Conservation (phyloP, 805 yeast species). For the Metschnikowia matae region DNA sequence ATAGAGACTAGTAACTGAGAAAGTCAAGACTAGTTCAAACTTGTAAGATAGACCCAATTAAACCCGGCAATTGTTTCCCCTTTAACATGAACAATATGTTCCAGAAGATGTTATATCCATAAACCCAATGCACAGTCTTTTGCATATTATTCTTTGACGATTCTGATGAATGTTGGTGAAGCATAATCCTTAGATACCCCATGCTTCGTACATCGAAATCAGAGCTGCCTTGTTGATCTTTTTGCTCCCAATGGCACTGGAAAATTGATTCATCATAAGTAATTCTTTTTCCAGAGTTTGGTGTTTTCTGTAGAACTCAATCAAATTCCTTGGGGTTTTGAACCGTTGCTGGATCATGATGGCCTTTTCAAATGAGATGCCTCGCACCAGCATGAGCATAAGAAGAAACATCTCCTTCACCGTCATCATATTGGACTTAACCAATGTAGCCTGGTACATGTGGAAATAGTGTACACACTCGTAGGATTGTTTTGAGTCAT, state of each 20-base stretch:
- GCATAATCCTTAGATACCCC: constrained; percentile 43
- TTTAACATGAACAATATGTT: too few species aligned
- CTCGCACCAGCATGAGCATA: constrained; percentile 75
- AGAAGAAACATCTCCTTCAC: constrained; percentile 70
- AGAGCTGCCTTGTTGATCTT: constrained; percentile 51
- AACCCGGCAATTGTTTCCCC: too few species aligned
- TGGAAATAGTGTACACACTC: constrained; percentile 35
- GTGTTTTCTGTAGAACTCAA: constrained; percentile 41
- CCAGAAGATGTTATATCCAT: too few species aligned
- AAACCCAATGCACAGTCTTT: too few species aligned
- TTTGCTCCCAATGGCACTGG: constrained; percentile 46
- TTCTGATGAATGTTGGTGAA: too few species aligned
- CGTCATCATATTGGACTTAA: constrained; percentile 66
- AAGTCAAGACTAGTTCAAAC: too few species aligned
- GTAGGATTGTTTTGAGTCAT: constrained; percentile 16
- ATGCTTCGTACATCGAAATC: constrained; percentile 48
- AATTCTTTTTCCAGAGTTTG: constrained; percentile 21
- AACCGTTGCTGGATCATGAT: constrained; percentile 63
- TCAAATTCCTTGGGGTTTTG: constrained; percentile 64
- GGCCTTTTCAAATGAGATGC: constrained; percentile 85
- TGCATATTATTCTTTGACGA: too few species aligned
- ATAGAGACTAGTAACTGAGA: too few species aligned
- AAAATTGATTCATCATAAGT: constrained; percentile 26
- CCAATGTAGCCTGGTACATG: constrained; percentile 59
- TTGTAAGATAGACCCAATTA: too few species aligned